Evolutionary conservation across 2,329 filamentous ascomycete species (phyloP), one percentile per base, ranked within the genome.

Genomic region (Fusarium kyushuense): DNA sequence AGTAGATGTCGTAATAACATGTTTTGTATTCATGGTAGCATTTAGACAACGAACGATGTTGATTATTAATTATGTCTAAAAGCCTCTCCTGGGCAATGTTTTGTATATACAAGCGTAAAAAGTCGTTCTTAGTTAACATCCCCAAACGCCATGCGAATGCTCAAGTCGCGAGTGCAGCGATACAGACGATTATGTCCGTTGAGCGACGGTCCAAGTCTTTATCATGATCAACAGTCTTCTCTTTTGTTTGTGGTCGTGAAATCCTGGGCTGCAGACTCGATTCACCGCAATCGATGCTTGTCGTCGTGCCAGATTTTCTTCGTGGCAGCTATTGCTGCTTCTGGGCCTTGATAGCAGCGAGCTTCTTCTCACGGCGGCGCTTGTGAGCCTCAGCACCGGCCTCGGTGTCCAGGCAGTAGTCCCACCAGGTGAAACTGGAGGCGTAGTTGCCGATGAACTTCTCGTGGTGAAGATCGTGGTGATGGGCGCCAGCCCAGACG

Each of bases 401-500:
- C 86, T 99, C 95, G 65, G 96, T 99, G 81, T 97, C 94, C 72
- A 98, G 86, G 73, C 90, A 79, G 79, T 92, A 97, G 83, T 99
- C 96, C 96, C 96, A 99, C 96, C 96, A 99, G 80, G 95, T 89
- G 89, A 99, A 99, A 85, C 93, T 97, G 78, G 94, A 97, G 52
- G 95, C 86, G 79, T 98, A 99, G 85, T 99, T 99, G 74, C 96
- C 96, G 69, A 99, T 94, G 83, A 99, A 99, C 79, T 94, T 93
- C 85, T 99, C 96, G 83, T 99, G 96, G 83, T 99, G 96, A 43
- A 94, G 84, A 77, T 99, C 96, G 83, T 99, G 96, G 83, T 98
- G 95, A 74, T 97, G 90, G 56, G 96, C 96, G 66, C 96, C 96
- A 56, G 95, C 95, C 96, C 96, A 99, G 88, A 99, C 94, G 35